Percentiles rank a stretch among this genome's conserved stretches.
phyloP scores from a whole-genome alignment of 1,284 basidiomycete species.

The Exsudoporus floridanus region DNA sequence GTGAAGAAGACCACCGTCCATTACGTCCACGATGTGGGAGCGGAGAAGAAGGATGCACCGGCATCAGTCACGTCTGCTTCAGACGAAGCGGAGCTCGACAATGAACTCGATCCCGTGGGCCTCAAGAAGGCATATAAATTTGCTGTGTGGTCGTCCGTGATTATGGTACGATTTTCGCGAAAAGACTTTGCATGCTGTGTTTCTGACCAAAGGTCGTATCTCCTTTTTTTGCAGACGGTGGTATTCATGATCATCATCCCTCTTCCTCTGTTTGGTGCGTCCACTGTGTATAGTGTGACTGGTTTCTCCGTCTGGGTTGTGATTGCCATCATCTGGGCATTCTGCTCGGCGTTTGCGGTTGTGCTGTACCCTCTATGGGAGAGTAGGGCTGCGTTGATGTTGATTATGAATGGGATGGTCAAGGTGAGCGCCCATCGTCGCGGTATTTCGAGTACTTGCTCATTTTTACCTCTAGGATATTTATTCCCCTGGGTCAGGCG shows the following conservation, averaged over 20 bases:
- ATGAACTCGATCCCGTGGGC: constrained; percentile 57
- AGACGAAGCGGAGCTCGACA: constrained; percentile 39
- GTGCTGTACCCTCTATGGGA: constrained; percentile 87
- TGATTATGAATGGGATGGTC: constrained; percentile 61
- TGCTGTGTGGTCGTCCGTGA: constrained; percentile 70
- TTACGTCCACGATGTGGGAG: constrained; percentile 28
- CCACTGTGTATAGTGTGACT: constrained; percentile 63
- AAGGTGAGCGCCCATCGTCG: constrained; percentile 44
- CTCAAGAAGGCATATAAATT: constrained; percentile 75
- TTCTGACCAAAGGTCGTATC: constrained; percentile 4
- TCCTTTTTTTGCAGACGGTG: constrained; percentile 47
- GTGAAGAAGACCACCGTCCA: constrained; percentile 14
- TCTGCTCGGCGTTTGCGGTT: constrained; percentile 71
- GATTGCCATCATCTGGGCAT: constrained; percentile 82
- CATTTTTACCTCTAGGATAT: constrained; percentile 40
- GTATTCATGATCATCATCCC: constrained; percentile 74
- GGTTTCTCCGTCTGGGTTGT: constrained; percentile 78
- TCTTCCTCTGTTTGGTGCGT: constrained; percentile 80
- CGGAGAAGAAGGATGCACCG: constrained; percentile 43
- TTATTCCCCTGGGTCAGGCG: constrained; percentile 51
- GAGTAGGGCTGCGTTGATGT: constrained; percentile 62
- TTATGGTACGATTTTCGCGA: constrained; percentile 49
- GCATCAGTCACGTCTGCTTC: constrained; percentile 34
- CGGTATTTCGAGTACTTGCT: not conserved
- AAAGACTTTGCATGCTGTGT: not conserved